phyloP scores from a whole-genome alignment of 495 filamentous ascomycete species.

The Xylaria telfairii region DNA sequence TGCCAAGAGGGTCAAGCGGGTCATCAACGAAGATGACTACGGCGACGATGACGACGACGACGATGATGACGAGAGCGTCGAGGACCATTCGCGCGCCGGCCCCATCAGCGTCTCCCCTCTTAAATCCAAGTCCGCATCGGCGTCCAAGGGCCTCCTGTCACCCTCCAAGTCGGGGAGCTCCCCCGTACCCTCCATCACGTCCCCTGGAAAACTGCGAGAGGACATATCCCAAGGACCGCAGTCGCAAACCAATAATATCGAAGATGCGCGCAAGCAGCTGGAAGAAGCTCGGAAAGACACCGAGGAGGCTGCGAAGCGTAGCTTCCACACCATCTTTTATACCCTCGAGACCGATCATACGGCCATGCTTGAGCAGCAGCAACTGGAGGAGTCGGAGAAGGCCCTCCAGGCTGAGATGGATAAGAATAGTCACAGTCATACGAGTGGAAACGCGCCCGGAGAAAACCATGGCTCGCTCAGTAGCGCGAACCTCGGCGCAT shows the following conservation, averaged over 20 bases:
- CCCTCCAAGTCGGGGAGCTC: conserved; percentile 66
- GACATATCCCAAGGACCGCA: conserved; percentile 44
- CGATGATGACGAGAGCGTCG: conserved; percentile 61
- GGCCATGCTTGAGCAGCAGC: conserved; percentile 97
- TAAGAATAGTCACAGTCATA: conserved; percentile 58
- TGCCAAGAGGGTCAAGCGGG: conserved; percentile 56
- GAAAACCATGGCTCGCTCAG: conserved; percentile 82
- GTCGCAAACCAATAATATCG: conserved; percentile 67
- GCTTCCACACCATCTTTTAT: conserved; percentile 91
- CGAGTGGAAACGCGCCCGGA: conserved; percentile 53
- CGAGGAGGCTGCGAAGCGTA: conserved; percentile 85
- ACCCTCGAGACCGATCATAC: conserved; percentile 93
- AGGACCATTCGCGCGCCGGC: conserved; percentile 49
- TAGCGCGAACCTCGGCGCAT: conserved; percentile 92
- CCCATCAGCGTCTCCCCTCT: conserved; percentile 56
- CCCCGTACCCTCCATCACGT: conserved; percentile 59
- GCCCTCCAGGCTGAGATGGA: conserved; percentile 95
- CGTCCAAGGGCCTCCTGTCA: conserved; percentile 55
- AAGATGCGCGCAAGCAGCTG: conserved; percentile 89
- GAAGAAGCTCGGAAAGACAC: conserved; percentile 94
- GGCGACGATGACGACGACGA: conserved; percentile 87
- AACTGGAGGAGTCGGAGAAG: conserved; percentile 93
- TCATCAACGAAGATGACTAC: conserved; percentile 77
- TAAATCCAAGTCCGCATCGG: conserved; percentile 64
- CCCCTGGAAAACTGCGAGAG: conserved; percentile 56